Evolutionary conservation across 2,329 filamentous ascomycete species (phyloP).

Genomic region (Colletotrichum scovillei): DNA sequence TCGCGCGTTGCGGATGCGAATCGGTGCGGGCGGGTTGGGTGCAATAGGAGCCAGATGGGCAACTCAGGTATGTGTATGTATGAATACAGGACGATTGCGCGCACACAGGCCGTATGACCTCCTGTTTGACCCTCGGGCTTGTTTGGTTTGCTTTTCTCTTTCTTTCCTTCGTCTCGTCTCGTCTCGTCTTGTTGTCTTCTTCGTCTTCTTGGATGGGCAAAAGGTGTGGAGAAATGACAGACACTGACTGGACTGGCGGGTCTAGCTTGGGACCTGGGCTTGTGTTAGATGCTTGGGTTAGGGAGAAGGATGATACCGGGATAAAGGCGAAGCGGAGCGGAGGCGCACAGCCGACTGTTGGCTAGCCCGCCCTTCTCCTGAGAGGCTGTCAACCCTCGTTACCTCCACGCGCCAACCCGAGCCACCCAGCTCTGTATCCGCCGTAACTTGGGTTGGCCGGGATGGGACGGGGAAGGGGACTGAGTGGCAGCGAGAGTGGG

Average conservation of each 20-base stretch:
- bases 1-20: slow-evolving; percentile 3
- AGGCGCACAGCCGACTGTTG: slow-evolving; percentile 36
- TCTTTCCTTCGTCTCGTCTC: slow-evolving; percentile 4
- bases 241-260: slow-evolving; percentile 29
- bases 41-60: neutral
- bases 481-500: slow-evolving; percentile 1
- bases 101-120: neutral
- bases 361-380: slow-evolving; percentile 31
- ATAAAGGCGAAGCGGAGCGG: slow-evolving; percentile 37
- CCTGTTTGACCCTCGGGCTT: neutral
- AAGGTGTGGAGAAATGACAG: slow-evolving; percentile 20
- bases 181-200: neutral
- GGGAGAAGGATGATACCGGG: slow-evolving; percentile 37
- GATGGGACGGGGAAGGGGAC: slow-evolving; percentile 27
- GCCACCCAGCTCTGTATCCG: slow-evolving; percentile 31
- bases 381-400: slow-evolving; percentile 33
- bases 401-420: slow-evolving; percentile 28
- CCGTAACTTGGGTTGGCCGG: slow-evolving; percentile 27
- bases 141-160: neutral
- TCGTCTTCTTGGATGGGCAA: slow-evolving; percentile 12
- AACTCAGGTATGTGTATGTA: neutral
- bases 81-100: neutral
- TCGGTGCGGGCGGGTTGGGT: neutral
- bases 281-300: slow-evolving; percentile 35
- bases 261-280: slow-evolving; percentile 34